Base-by-base conservation (phyloP, 192 early-diverging fungal species). In the Geranomyces michiganensis region DNA sequence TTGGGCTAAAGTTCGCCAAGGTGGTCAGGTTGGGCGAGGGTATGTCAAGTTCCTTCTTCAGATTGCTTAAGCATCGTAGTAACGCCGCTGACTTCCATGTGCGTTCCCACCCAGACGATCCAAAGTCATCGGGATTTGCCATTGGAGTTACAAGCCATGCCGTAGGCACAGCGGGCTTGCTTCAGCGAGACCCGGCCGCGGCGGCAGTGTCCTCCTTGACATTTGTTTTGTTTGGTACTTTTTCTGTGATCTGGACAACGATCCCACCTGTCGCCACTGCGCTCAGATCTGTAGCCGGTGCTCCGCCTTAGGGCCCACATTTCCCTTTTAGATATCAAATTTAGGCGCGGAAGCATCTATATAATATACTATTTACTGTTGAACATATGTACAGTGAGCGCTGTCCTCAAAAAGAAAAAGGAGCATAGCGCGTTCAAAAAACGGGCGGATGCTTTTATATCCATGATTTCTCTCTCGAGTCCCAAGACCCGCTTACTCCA, bases 61-160 rank as follows among this genome's bases (percentile, higher is more conserved):
- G n/a, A n/a, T n/a, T n/a, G n/a, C n/a, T n/a, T n/a, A n/a, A n/a
- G n/a, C n/a, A n/a, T n/a, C n/a, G n/a, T n/a, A n/a, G n/a, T n/a
- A n/a, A n/a, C n/a, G n/a, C n/a, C n/a, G n/a, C n/a, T n/a, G n/a
- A n/a, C n/a, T n/a, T n/a, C n/a, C n/a, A n/a, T n/a, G n/a, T n/a
- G n/a, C 36, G 5, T 41, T 7, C 15, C 17, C 15, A 53, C 19
- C 6, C 19, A 68, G 67, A 58, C 1, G 67, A 68, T 0, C 21
- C 26, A 24, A 21, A 60, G 36, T 26, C 55, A 19, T n/a, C 56
- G 19, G 67, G 67, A 17, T 19, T 68, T n/a, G 22, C 67, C 51
- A 56, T 58, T 17, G 67, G 67, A 12, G 33, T 68, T 10, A 68
- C 67, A 17, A 58, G 51, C 19, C 67, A 68, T 30, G 67, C 67